These are phyloP conservation scores for Fonsecaea pedrosoi DNA, from an alignment of 2,329 filamentous ascomycete genomes.

Conservation along the genomic window DNA sequence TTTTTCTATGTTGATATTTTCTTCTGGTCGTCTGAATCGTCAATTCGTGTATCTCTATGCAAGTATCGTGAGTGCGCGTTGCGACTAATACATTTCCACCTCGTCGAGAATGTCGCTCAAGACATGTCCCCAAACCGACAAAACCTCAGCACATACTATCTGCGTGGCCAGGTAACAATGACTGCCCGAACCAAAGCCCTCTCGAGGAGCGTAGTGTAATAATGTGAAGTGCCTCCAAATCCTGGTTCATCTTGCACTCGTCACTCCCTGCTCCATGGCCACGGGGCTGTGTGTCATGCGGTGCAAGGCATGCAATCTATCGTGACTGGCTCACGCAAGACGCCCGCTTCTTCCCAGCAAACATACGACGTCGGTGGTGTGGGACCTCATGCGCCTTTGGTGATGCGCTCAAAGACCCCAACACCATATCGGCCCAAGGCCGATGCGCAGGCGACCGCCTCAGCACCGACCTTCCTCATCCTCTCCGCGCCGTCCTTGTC, in stretches of 20 bases:
- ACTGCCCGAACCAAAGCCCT: not conserved
- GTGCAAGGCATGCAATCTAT: not conserved
- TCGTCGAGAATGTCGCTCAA: not conserved
- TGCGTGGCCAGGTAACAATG: not conserved
- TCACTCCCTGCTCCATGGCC: not conserved
- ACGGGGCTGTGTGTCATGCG: not conserved
- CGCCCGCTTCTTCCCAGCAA: not conserved
- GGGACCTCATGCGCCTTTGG: slow-evolving; percentile 33
- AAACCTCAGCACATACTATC: not conserved
- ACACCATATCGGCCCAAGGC: slow-evolving; percentile 70
- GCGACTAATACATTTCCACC: not conserved
- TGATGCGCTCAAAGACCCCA: slow-evolving; percentile 67
- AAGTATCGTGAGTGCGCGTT: not conserved
- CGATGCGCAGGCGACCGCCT: slow-evolving; percentile 72
- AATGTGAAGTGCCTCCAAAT: not conserved
- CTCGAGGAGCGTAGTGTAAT: not conserved
- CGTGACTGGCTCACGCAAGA: not conserved
- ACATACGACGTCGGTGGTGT: not conserved
- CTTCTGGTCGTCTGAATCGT: not conserved
- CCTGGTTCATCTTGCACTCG: not conserved
- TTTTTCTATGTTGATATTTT: slow-evolving; percentile 10
- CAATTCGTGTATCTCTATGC: not conserved
- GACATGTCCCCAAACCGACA: not conserved
- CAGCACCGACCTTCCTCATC: slow-evolving; percentile 72
- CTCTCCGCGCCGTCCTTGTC: slow-evolving; percentile 67